Evolutionary conservation across 352 stramenopile genomes (phyloP), one percentile per base, ranked within the genome.

Genomic region (Globisporangium yorkense): DNA sequence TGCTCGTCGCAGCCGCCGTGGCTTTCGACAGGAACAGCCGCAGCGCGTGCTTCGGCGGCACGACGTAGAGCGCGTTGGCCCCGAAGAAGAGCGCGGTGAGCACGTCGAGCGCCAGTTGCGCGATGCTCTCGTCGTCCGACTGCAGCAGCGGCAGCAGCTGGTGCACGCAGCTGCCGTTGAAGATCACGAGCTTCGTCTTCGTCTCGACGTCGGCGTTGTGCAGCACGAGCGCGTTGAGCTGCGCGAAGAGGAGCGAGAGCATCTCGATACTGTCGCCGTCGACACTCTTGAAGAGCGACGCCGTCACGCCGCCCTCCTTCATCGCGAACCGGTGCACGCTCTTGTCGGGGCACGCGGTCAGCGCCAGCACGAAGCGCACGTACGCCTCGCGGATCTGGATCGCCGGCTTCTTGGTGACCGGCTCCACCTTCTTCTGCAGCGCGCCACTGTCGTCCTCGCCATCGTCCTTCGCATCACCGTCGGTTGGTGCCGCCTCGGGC

Each of bases 311-410:
- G 41, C 75, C 77, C 12, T 92, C 84, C 54, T 92, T 91, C 41
- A 88, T 65, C 0, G 80, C 80, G 51, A 95, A 95, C 5, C 85
- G 80, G 47, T 84, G 74, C 41, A 93, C 84, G 56, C 85, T 92
- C 53, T 78, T 79, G 68, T 95, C 85, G 0, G 68, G 57, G 56
- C 82, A 89, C 29, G 70, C 63, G 0, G 70, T 77, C 4, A 95
- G 68, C 31, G 76, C 65, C 27, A 90, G 66, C 35, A 89, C 82
- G 16, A 95, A 56, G 0, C 68, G 58, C 37, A 89, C 74, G 37
- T 90, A 95, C 7, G 74, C 77, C 33, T 73, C 68, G 27, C 86
- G 68, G 44, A 95, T 68, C 55, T 91, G 81, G 45, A 88, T 87
- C 35, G 68, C 27, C 1, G 71, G 66, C 37, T 72, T 21, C 44